phyloP scores from a whole-genome alignment of 2,329 filamentous ascomycete genomes.

The Xylaria sp. region DNA sequence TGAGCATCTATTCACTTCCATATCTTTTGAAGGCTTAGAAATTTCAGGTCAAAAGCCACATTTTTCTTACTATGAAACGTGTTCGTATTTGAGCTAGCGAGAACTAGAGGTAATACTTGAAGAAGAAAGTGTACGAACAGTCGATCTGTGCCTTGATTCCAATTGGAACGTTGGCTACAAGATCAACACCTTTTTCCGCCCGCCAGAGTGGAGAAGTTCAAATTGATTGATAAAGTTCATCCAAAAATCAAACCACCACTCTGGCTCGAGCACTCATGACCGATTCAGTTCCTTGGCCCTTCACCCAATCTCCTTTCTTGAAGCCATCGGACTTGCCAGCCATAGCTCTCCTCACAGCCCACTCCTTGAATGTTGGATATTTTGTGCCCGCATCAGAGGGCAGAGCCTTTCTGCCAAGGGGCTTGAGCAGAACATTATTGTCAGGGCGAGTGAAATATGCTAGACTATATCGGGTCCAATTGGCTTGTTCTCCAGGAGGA shows the following conservation, averaged over 20 bases:
- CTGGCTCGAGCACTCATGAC: conserved; percentile 33
- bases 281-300: conserved; percentile 33
- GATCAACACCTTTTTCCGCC: not conserved
- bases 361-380: conserved; percentile 36
- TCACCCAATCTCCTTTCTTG: conserved; percentile 36
- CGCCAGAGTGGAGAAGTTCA: not conserved
- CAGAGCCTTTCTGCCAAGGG: conserved; percentile 29
- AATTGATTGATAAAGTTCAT: not conserved
- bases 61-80: too few relatives aligned
- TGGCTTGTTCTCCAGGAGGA: conserved; percentile 34
- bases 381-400: conserved; percentile 16
- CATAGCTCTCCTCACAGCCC: conserved; percentile 35
- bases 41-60: too few relatives aligned
- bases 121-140: not conserved
- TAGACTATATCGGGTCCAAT: conserved; percentile 31
- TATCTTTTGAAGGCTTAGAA: too few relatives aligned
- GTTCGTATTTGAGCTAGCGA: too few relatives aligned
- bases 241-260: conserved; percentile 20
- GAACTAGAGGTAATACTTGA: too few relatives aligned
- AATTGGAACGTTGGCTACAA: not conserved
- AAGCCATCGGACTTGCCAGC: conserved; percentile 36
- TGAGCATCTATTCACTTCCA: too few relatives aligned
- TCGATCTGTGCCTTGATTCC: not conserved
- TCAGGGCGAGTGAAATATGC: conserved; percentile 37
- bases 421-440: conserved; percentile 29